Base-by-base conservation (phyloP, 352 stramenopile genomes). In the Thalassiosira exigua region DNA sequence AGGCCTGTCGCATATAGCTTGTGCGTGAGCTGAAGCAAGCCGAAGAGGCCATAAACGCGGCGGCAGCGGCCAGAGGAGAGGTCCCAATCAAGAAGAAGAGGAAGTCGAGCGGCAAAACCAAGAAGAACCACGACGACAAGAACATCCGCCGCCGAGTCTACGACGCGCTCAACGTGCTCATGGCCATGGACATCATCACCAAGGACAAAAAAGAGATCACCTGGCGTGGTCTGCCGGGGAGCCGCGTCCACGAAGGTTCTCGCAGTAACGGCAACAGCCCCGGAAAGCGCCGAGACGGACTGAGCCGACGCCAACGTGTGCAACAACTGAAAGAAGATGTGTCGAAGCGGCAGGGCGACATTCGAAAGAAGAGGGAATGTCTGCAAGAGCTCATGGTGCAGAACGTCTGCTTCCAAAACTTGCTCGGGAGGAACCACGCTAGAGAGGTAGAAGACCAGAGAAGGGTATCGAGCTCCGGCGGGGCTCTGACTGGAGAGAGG, bases 141-240 rank as follows among this genome's bases (percentile, higher is more conserved):
- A 99, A 98, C 75, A 98, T 99, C 58, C 94, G 96, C 36, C 92
- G 96, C 19, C 93, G 96, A 56, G 96, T 98, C 4, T 99, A 98
- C 68, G 96, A 99, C 72, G 96, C 96, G 29, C 84, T 99, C 12
- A 98, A 99, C 79, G 96, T 99, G 14, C 84, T 99, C 24, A 98
- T 98, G 95, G 96, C 96, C 11, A 98, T 98, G 95, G 96, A 98
- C 52, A 98, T 99, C 58, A 98, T 99, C 60, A 95, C 91, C 27
- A 98, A 98, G 83, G 96, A 98, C 65, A 96, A 96, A 22, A 93
- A 92, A 58, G 62, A 84, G 54, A 94, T 95, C 27, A 81, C 61
- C 7, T 94, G 90, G 90, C 85, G 81, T 56, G 90, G 88, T 51
- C 66, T 92, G 12, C 86, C 84, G 1, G 84, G 30, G 0, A 73